phyloP scores from a whole-genome alignment of 1,139 yeast genomes.

The Blastobotrys indianensis region DNA sequence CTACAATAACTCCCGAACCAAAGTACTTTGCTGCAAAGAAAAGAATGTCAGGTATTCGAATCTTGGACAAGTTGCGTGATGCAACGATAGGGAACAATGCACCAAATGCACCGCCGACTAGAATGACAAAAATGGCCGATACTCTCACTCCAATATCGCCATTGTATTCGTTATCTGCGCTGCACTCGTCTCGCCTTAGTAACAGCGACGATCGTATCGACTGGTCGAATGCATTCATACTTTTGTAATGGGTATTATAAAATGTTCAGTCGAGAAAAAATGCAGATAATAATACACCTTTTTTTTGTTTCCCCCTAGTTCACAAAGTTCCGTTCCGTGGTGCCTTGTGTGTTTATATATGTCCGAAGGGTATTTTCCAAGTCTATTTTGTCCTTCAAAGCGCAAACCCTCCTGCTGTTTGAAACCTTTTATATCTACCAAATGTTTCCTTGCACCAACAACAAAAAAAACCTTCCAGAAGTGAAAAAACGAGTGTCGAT shows the following conservation, averaged over 20 bases:
- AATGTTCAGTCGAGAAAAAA: no score
- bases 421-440: no score
- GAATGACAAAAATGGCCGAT: constrained; percentile 65
- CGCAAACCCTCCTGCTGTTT: no score
- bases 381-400: no score
- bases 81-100: constrained; percentile 38
- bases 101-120: constrained; percentile 55
- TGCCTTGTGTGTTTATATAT: no score
- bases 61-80: constrained; percentile 16
- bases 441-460: no score
- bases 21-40: constrained; percentile 73
- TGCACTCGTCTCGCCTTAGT: constrained; percentile 16
- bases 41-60: constrained; percentile 49
- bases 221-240: background rate
- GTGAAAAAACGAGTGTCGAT: no score
- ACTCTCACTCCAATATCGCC: constrained; percentile 60
- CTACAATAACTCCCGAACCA: constrained; percentile 89
- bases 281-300: no score
- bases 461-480: no score
- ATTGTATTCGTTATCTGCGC: constrained; percentile 36
- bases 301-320: no score
- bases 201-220: background rate
- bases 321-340: no score
- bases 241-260: background rate
- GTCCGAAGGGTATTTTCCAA: no score